Evolutionary conservation across 306 rosid species (phyloP), one percentile per base, ranked within the genome.

Genomic region (Trichosanthes truncata): DNA sequence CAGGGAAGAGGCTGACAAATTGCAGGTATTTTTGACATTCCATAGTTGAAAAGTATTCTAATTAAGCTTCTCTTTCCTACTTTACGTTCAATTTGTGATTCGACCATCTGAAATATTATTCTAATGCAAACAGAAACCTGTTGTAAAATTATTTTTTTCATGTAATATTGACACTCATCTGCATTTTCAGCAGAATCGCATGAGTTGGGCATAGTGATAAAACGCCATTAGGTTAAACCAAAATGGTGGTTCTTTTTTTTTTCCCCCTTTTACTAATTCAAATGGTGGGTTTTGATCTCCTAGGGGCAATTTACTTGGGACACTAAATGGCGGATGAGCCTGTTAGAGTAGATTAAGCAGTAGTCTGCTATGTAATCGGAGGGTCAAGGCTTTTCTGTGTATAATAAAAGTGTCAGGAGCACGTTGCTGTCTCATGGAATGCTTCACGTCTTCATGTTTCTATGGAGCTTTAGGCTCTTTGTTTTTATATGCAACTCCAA

Each of bases 1-100:
- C 87, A 82, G 81, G 89, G 98, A 90, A 86, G 98, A 94, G 89
- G 94, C 90, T 66, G 85, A 90, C 84, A 94, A 94, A 76, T 82
- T 94, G 81, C 91, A 89, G 97, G 98, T 92, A 78, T 78, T 78
- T 68, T 29, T 80, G 79, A 78, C 69, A 56, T 83, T 82, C 74
- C 65, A 74, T 38, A 5, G 40, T 72, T 17, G 53, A n/a, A 3
- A 36, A 49, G 18, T 78, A 45, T 46, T 46, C 41, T 43, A 62
- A 23, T 55, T 52, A 76, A 33, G 25, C 23, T 18, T 76, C 14
- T 45, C 61, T 3, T 53, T 76, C n/a, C 38, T 36, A 40, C 29
- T 31, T 55, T 52, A 11, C 49, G 38, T 66, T 40, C 18, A 77
- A 20, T 73, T 13, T 29, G 55, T 71, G 56, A 71, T 71, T 21